Conservation (phyloP, 352 stramenopile species). For the Phytophthora capsici region DNA sequence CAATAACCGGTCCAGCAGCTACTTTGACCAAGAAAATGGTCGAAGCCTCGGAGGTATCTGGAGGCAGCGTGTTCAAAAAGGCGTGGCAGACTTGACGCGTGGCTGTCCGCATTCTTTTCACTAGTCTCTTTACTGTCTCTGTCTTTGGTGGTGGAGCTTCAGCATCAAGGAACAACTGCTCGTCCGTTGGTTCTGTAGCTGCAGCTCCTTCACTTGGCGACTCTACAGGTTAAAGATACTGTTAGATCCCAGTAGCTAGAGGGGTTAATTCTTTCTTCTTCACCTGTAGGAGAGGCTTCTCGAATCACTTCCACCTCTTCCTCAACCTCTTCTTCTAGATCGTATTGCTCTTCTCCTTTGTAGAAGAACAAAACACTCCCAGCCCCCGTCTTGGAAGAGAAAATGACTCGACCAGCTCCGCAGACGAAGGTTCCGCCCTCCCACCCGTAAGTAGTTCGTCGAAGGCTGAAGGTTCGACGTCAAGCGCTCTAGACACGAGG, state of each 20-base stretch:
- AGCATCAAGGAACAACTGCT: slow-evolving; percentile 74
- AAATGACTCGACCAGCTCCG: slow-evolving; percentile 64
- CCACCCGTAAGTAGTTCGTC: slow-evolving; percentile 56
- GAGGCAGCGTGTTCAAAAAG: slow-evolving; percentile 73
- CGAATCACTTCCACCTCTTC: slow-evolving; percentile 74
- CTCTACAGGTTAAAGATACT: slow-evolving; percentile 1
- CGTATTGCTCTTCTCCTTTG: slow-evolving; percentile 64
- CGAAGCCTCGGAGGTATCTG: slow-evolving; percentile 61
- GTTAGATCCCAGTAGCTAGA: not conserved
- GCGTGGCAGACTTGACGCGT: slow-evolving; percentile 67
- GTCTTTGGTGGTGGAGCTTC: slow-evolving; percentile 31
- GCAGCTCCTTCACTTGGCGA: slow-evolving; percentile 11
- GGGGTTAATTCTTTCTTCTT: no score
- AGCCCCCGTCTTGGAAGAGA: slow-evolving; percentile 54
- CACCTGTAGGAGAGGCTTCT: slow-evolving; percentile 39
- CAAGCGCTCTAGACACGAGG: slow-evolving; percentile 65
- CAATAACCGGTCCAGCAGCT: slow-evolving; percentile 48
- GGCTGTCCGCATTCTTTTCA: slow-evolving; percentile 58
- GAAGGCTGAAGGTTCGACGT: slow-evolving; percentile 61
- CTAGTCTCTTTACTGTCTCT: slow-evolving; percentile 51
- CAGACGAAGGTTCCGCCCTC: slow-evolving; percentile 39
- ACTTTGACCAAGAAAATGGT: slow-evolving; percentile 88
- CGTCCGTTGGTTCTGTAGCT: slow-evolving; percentile 56
- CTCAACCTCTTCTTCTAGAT: slow-evolving; percentile 83
- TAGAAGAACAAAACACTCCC: slow-evolving; percentile 85